phyloP scores from a whole-genome alignment of 768 basidiomycete species.

The Agrocybe praecox region DNA sequence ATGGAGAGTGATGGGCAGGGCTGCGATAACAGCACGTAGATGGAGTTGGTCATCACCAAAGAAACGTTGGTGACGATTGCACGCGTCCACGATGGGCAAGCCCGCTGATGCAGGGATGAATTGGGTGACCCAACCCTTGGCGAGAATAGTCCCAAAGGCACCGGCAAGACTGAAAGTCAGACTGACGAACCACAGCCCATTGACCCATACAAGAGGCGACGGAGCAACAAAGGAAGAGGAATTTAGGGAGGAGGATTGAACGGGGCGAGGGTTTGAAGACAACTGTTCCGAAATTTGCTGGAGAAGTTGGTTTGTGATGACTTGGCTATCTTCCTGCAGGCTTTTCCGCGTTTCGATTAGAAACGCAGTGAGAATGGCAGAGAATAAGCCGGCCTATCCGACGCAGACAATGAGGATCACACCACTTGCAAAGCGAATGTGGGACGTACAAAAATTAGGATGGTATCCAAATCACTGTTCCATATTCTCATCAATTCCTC shows the following conservation, averaged over 20 bases:
- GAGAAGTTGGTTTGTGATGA: conserved; percentile 12
- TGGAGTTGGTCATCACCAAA: conserved; percentile 16
- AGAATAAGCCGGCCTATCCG: conserved; percentile 23
- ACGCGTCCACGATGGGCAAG: conserved; percentile 18
- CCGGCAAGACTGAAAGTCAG: conserved; percentile 25
- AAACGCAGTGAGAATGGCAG: conserved; percentile 22
- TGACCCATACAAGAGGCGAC: conserved; percentile 18
- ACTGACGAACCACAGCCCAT: conserved; percentile 27
- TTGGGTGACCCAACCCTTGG: conserved; percentile 21
- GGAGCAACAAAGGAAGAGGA: conserved; percentile 10
- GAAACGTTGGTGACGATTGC: conserved; percentile 18
- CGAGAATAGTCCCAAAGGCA: conserved; percentile 29
- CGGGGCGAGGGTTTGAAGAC: not conserved
- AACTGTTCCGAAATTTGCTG: conserved; percentile 4
- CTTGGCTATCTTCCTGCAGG: conserved; percentile 16
- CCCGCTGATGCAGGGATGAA: conserved; percentile 17
- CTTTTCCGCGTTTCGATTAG: conserved; percentile 19
- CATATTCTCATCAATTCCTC: conserved; percentile 16
- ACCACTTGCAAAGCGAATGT: not conserved
- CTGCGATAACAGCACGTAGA: conserved; percentile 15
- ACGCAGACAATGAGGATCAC: not conserved
- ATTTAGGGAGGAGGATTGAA: not conserved
- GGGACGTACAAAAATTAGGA: conserved; percentile 14
- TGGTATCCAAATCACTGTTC: conserved; percentile 18
- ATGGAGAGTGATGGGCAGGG: conserved; percentile 19